These are phyloP conservation scores for Berkeleyomyces rouxiae DNA, from an alignment of 2,329 filamentous ascomycete genomes.

Conservation along the genomic window DNA sequence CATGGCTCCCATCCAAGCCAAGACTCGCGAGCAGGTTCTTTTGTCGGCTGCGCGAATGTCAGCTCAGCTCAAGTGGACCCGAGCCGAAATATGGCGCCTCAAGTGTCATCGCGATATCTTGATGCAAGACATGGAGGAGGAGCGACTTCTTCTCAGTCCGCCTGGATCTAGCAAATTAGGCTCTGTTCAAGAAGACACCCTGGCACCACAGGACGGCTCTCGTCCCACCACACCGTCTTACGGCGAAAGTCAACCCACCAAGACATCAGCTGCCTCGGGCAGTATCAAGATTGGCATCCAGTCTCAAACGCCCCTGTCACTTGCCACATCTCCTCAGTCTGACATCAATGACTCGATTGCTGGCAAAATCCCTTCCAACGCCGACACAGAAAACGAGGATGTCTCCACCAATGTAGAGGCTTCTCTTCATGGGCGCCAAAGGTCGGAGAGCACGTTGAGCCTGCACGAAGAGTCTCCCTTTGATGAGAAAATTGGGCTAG, in stretches of 20 bases:
- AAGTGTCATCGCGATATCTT: constrained; percentile 85
- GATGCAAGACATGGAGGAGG: constrained; percentile 69
- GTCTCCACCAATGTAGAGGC: not conserved
- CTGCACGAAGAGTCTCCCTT: constrained; percentile 4
- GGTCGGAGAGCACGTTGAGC: not conserved
- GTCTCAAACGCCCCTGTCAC: not conserved
- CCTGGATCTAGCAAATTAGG: not conserved
- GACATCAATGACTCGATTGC: not conserved
- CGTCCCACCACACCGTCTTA: constrained; percentile 6
- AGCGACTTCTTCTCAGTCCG: constrained; percentile 23
- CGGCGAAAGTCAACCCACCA: not conserved
- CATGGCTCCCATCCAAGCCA: constrained; percentile 77
- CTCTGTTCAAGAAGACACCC: constrained; percentile 7
- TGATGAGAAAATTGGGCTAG: constrained; percentile 20
- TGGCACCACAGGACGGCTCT: not conserved
- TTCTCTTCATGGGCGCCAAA: not conserved
- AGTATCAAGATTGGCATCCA: not conserved
- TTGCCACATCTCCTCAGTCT: constrained; percentile 1
- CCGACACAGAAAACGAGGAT: constrained; percentile 8
- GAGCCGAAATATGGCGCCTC: constrained; percentile 82
- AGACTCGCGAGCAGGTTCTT: constrained; percentile 74
- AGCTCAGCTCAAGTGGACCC: constrained; percentile 82
- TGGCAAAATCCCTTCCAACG: not conserved
- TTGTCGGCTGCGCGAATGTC: constrained; percentile 68
- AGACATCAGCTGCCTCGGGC: not conserved